Evolutionary conservation across 208 protist genomes (phyloP).

Genomic region (Entamoeba histolytica): DNA sequence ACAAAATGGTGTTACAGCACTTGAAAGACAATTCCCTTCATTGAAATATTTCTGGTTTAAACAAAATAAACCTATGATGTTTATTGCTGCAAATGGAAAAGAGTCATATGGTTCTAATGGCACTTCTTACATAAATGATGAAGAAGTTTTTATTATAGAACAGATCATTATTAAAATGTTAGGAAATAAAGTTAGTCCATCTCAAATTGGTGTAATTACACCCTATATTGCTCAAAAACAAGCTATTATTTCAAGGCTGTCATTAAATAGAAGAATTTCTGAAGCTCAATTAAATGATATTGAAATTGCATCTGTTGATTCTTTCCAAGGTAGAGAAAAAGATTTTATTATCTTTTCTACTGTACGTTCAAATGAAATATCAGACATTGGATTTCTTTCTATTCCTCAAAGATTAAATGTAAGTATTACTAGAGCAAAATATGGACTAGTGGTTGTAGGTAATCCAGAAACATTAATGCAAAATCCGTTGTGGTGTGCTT

Average conservation of each 20-base stretch:
- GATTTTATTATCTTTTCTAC: conserved; percentile 88
- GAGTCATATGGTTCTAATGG: conserved; percentile 67
- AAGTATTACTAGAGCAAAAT: conserved; percentile 72
- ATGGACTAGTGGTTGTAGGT: conserved; percentile 75
- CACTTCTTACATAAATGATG: conserved; percentile 81
- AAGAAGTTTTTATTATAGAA: conserved; percentile 56
- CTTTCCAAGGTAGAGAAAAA: conserved; percentile 82
- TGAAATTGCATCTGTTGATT: conserved; percentile 68
- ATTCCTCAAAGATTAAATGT: conserved; percentile 80
- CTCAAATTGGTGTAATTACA: conserved; percentile 80
- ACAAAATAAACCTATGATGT: conserved; percentile 63
- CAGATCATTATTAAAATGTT: conserved; percentile 68
- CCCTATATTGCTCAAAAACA: conserved; percentile 80
- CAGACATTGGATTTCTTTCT: conserved; percentile 76
- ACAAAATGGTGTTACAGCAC: conserved; percentile 67
- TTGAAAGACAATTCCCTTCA: conserved; percentile 31
- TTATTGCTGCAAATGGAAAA: conserved; percentile 55
- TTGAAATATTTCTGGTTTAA: conserved; percentile 60
- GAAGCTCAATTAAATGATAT: conserved; percentile 52
- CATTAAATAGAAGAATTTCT: conserved; percentile 43
- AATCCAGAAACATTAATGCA: conserved; percentile 58
- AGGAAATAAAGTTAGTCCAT: conserved; percentile 29
- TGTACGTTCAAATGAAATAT: conserved; percentile 68
- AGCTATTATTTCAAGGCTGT: conserved; percentile 59
- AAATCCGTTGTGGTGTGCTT: conserved; percentile 1